Base-by-base conservation (phyloP, 306 rosid species). In the Vicia villosa region DNA sequence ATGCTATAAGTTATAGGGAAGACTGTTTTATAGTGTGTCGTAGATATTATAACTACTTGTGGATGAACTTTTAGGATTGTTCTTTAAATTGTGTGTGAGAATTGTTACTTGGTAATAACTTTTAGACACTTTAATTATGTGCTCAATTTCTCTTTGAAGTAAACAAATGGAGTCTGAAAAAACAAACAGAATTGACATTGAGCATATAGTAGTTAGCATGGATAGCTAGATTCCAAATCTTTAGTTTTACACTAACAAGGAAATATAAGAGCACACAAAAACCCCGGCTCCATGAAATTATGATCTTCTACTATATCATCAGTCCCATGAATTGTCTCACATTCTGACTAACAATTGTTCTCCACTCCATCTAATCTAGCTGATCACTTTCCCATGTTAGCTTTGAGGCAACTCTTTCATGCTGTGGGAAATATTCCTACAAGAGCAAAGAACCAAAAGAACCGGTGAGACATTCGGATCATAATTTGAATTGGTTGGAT, bases 381-480 rank as follows among this genome's bases (percentile, higher is more conserved):
- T 82, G 86, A 32, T 86, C 95, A 40, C 20, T 85, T 77, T 90
- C 98, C 98, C 98, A 94, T 83, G 90, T 94, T 76, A 81, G 79
- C 92, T 87, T 88, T 7, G 98, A 82, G 32, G 96, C 97, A 74
- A 90, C 97, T 80, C 84, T 85, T 76, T 94, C 97, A 43, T 94
- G 98, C 51, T 88, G 80, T 1, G 98, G 98, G 69, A 85, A 63
- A 69, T 90, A 94, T 46, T 90, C 98, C 98, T 93, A 9, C 4
- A 58, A 34, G 38, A 34, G 10, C 8, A 32, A 2, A 2, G 38
- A 34, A 7, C 32, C 30, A 4, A 21, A 52, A 51, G 30, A 21
- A 21, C 16, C 15, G 0, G n/a, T 10, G 1, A 11, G 15, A 21
- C 5, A 11, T 21, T 19, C 1, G 13, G 0, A 10, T 34, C 10